Conservation (phyloP, 805 yeast species). For the Teunomyces barrocoloradensis region DNA sequence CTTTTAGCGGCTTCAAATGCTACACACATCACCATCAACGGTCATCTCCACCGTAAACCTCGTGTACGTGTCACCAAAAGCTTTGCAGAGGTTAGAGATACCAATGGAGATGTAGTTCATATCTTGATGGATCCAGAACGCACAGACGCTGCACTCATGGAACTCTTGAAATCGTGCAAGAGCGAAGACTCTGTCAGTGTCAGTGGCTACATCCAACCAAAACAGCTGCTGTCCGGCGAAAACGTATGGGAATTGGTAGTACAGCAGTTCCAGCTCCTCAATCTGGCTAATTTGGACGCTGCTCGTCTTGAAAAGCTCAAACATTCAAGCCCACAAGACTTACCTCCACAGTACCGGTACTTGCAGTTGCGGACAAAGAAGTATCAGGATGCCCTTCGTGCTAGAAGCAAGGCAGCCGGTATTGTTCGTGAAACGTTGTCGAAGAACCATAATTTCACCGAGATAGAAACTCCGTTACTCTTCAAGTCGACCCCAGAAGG, state of each 20-base stretch:
- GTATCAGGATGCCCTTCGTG: slow-evolving; percentile 54
- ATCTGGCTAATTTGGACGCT: slow-evolving; percentile 60
- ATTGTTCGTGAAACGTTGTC: slow-evolving; percentile 42
- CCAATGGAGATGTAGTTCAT: slow-evolving; percentile 65
- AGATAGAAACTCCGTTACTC: slow-evolving; percentile 87
- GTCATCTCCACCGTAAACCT: slow-evolving; percentile 83
- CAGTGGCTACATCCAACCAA: slow-evolving; percentile 49
- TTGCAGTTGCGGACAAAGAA: slow-evolving; percentile 67
- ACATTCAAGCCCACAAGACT: slow-evolving; percentile 45
- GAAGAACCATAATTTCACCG: slow-evolving; percentile 53
- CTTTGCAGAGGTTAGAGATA: slow-evolving; percentile 77
- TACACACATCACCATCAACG: slow-evolving; percentile 53
- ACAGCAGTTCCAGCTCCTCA: slow-evolving; percentile 51
- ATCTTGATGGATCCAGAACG: slow-evolving; percentile 39
- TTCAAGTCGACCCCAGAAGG: slow-evolving; percentile 98
- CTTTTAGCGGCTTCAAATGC: not conserved
- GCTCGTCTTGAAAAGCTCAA: slow-evolving; percentile 66
- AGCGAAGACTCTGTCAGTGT: slow-evolving; percentile 73
- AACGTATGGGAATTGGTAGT: slow-evolving; percentile 58
- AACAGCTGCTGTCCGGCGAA: slow-evolving; percentile 19
- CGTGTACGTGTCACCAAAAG: slow-evolving; percentile 63
- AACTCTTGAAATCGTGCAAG: slow-evolving; percentile 48
- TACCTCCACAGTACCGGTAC: slow-evolving; percentile 80
- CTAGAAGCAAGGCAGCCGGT: slow-evolving; percentile 55
- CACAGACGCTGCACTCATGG: slow-evolving; percentile 33